Conservation (phyloP, 768 basidiomycete genomes). For the Pluteus cervinus region DNA sequence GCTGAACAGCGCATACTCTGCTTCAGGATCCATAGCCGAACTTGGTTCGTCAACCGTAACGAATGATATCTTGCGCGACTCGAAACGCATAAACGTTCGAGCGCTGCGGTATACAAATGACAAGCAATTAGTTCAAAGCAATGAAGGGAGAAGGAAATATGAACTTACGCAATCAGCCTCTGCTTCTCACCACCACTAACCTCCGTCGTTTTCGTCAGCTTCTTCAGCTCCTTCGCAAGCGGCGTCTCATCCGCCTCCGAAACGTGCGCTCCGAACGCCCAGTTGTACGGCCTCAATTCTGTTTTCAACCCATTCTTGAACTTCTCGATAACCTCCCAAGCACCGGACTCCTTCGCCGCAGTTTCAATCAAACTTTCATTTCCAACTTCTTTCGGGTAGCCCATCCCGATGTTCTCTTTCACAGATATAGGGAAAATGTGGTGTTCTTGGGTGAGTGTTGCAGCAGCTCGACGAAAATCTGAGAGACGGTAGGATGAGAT, state of each 20-base stretch:
- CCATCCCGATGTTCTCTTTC: conserved; percentile 32
- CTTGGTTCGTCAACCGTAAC: conserved; percentile 56
- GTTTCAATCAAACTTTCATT: conserved; percentile 18
- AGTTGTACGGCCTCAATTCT: conserved; percentile 24
- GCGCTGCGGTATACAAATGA: conserved; percentile 26
- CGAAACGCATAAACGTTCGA: conserved; percentile 39
- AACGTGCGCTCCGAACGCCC: conserved; percentile 21
- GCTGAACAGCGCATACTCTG: conserved; percentile 42
- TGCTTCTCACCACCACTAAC: conserved; percentile 44
- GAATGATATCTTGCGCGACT: conserved; percentile 33
- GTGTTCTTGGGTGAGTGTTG: conserved; percentile 45
- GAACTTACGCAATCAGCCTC: conserved; percentile 40
- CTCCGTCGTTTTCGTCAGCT: conserved; percentile 19
- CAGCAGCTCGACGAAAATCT: conserved; percentile 37
- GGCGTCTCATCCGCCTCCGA: conserved; percentile 23
- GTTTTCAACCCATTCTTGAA: conserved; percentile 35
- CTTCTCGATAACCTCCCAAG: conserved; percentile 31
- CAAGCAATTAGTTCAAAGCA: conserved; percentile 1
- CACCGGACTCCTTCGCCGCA: conserved; percentile 33
- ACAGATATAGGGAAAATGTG: conserved; percentile 42
- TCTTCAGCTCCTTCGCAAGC: conserved; percentile 16
- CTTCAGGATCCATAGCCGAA: conserved; percentile 49
- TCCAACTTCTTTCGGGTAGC: conserved; percentile 13
- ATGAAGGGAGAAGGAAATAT: conserved; percentile 2
- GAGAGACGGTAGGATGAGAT: conserved; percentile 28